Evolutionary conservation across 2,329 filamentous ascomycete genomes (phyloP), one percentile per base, ranked within the genome.

Genomic region (Elsinoe perseae): DNA sequence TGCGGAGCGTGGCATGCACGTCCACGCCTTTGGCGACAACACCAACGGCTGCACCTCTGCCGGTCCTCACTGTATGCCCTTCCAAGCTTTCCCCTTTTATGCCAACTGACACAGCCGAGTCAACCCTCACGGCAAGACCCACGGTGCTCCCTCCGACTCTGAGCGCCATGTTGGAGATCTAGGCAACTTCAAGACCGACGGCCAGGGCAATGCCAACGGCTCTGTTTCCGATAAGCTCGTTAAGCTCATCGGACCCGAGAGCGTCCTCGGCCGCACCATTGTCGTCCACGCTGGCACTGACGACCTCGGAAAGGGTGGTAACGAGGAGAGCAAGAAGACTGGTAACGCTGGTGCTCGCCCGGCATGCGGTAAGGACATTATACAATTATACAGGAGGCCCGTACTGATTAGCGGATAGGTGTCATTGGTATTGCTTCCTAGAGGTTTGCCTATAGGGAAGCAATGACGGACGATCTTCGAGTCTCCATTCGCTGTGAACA

Each of bases 31-130:
- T 70, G 93, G 93, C 73, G 93, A 97, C 83, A 97, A 97, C 83
- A 97, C 93, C 81, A 98, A 98, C 78, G 93, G 93, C 75, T 98
- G 93, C 87, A 97, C 92, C 64, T 95, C 88, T 64, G 93, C 93
- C 64, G 93, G 93, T 56, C 92, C 93, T 75, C 93, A 98, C 81
- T 98, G 90, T 95, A 79, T 72, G 88, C 77, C 8, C 12, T 57
- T 27, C 36, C 43, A 18, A 8, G 21, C 23, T 23, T n/a, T 4
- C 7, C 4, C 28, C 21, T 50, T 43, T 34, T 20, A 23, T 27
- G 50, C 14, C 43, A 54, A n/a, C 55, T 59, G 46, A 59, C 32
- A 56, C 7, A 14, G 34, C 44, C 62, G 12, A 95, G 90, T 96
- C 87, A 98, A 98, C 85, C 93, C 93, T 65, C 82, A 87, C 77